Conservation (phyloP, 1,284 basidiomycete genomes). For the Leccinum griseonigrum region DNA sequence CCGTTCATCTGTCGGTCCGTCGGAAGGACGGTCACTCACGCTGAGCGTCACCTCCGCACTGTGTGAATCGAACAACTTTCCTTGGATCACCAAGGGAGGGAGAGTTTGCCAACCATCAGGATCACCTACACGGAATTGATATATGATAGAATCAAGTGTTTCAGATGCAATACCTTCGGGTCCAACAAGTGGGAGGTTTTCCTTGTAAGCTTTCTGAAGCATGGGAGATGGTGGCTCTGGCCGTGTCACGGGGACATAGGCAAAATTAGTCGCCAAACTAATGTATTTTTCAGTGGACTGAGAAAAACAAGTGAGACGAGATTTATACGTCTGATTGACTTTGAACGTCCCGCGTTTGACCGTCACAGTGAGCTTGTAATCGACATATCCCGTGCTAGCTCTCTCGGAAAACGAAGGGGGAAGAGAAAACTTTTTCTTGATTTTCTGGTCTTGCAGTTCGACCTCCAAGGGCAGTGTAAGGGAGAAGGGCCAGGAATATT, state of each 20-base stretch:
- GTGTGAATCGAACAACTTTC: slow-evolving; percentile 43
- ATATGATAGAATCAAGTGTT: neutral
- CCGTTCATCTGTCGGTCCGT: neutral
- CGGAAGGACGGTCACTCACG: slow-evolving; percentile 34
- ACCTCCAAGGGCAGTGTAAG: slow-evolving; percentile 44
- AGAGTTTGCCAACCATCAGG: slow-evolving; percentile 48
- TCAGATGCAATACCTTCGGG: slow-evolving; percentile 33
- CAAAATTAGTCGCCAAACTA: slow-evolving; percentile 35
- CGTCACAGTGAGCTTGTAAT: slow-evolving; percentile 48
- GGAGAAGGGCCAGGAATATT: slow-evolving; percentile 46
- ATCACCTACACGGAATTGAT: slow-evolving; percentile 31
- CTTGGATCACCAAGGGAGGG: slow-evolving; percentile 37
- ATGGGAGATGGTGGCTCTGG: slow-evolving; percentile 47
- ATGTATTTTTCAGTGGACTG: neutral
- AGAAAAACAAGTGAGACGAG: neutral
- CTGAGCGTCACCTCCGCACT: slow-evolving; percentile 38
- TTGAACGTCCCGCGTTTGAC: slow-evolving; percentile 45
- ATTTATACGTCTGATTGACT: slow-evolving; percentile 40
- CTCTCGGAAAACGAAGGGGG: slow-evolving; percentile 50
- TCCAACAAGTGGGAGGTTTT: slow-evolving; percentile 39
- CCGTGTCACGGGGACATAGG: slow-evolving; percentile 39
- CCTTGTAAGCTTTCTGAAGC: slow-evolving; percentile 45
- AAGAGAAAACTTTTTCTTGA: slow-evolving; percentile 35
- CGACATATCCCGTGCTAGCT: slow-evolving; percentile 44
- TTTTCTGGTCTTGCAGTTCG: slow-evolving; percentile 30